These are phyloP conservation scores for Xerocomus potaroensis DNA, from an alignment of 768 basidiomycete genomes.

Conservation along the genomic window DNA sequence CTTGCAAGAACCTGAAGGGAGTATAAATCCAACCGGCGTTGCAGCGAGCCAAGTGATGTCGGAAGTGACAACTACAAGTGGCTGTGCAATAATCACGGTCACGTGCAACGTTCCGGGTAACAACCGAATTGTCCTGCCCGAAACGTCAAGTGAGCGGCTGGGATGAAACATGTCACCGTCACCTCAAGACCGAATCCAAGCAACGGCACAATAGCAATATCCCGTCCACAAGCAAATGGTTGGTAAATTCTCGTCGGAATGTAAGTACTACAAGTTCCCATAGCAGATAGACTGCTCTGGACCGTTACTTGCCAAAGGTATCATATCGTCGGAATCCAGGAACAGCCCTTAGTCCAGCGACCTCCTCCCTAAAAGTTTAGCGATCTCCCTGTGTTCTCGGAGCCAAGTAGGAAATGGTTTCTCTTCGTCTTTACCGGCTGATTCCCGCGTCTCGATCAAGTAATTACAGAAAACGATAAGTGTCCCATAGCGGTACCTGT, in stretches of 20 bases:
- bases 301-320: not conserved
- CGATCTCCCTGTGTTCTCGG: conserved; percentile 78
- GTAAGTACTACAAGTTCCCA: conserved; percentile 1
- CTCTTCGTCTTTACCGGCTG: conserved; percentile 33
- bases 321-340: not conserved
- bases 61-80: conserved; percentile 17
- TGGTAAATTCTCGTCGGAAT: not conserved
- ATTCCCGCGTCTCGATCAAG: conserved; percentile 64
- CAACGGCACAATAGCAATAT: not conserved
- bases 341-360: conserved; percentile 55
- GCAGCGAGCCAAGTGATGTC: conserved; percentile 11
- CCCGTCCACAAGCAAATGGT: not conserved
- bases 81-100: conserved; percentile 18
- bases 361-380: conserved; percentile 59
- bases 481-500: conserved; percentile 82
- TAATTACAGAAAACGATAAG: conserved; percentile 95
- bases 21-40: conserved; percentile 6
- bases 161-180: not conserved
- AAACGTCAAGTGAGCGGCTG: too few species aligned
- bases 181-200: not conserved
- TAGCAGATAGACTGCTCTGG: not conserved
- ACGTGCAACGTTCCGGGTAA: conserved; percentile 14
- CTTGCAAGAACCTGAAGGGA: conserved; percentile 5
- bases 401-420: conserved; percentile 81
- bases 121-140: too few species aligned